Evolutionary conservation across 768 basidiomycete species (phyloP).

Genomic region (Pleurotus ostreatus): DNA sequence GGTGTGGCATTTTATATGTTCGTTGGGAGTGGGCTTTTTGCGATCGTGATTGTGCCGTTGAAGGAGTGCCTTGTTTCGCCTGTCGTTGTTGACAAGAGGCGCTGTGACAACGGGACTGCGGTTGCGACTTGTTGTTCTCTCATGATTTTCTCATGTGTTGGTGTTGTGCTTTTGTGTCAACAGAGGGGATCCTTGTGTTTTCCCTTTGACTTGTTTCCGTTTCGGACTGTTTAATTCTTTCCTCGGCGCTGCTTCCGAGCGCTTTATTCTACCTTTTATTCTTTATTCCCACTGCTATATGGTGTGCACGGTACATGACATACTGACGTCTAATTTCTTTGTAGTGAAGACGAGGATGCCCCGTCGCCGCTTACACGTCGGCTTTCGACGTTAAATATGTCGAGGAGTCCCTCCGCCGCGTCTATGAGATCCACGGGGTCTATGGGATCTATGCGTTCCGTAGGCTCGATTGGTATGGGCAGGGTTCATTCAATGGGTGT

Average conservation of each 20-base stretch:
- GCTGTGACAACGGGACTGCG: no score
- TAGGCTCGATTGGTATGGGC: no score
- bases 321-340: constrained; percentile 4
- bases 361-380: constrained; percentile 64
- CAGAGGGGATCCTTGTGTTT: neutral
- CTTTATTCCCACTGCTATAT: neutral
- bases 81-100: no score
- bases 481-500: neutral
- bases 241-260: neutral
- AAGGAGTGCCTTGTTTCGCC: no score
- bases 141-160: constrained; percentile 6
- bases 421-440: constrained; percentile 28
- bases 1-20: no score
- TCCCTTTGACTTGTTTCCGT: neutral
- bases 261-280: neutral
- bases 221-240: neutral
- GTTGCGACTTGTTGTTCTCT: neutral
- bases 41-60: no score
- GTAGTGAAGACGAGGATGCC: constrained; percentile 70
- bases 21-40: no score
- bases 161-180: constrained; percentile 1
- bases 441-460: neutral
- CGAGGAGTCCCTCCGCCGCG: constrained; percentile 39
- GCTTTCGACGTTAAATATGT: constrained; percentile 52
- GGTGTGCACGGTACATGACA: neutral